Percentiles rank a stretch among this genome's conserved stretches.
phyloP scores from a whole-genome alignment of 129 eudicot species.

The Centrapalus pauciflorus region DNA sequence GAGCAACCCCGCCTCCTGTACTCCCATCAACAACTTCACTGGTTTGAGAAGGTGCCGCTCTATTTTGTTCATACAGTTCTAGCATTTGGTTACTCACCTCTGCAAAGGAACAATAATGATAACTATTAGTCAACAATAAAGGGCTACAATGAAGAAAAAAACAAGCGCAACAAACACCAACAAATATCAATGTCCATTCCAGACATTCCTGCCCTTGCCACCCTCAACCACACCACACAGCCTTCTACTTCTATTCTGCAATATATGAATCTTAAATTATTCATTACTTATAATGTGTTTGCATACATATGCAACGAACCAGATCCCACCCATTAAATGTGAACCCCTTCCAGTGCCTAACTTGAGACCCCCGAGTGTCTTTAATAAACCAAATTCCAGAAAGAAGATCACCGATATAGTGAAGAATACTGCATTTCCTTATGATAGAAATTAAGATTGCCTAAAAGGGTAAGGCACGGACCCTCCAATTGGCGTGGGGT shows the following conservation, averaged over 20 bases:
- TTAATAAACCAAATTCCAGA: too few relatives aligned
- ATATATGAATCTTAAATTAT: not conserved
- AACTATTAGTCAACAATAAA: not conserved
- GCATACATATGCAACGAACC: too few relatives aligned
- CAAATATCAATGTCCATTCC: not conserved
- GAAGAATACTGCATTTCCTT: too few relatives aligned
- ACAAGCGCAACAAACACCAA: not conserved
- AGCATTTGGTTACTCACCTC: conserved; percentile 98
- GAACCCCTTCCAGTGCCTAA: too few relatives aligned
- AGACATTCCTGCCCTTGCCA: not conserved
- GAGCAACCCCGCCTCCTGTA: conserved; percentile 52
- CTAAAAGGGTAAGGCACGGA: conserved; percentile 38
- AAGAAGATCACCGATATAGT: too few relatives aligned
- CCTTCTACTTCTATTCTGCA: not conserved
- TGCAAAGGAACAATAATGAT: conserved; percentile 30
- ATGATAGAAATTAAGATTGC: not conserved
- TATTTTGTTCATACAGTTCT: conserved; percentile 85
- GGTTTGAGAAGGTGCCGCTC: conserved; percentile 71
- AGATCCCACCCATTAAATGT: too few relatives aligned
- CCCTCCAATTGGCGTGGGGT: conserved; percentile 98
- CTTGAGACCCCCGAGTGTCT: too few relatives aligned
- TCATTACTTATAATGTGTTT: not conserved
- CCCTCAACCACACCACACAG: not conserved
- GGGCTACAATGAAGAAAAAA: not conserved
- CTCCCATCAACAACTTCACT: conserved; percentile 87